A percentile compares a stretch with the other conserved stretches of the same genome.
Conservation (phyloP, 2,329 filamentous ascomycete genomes). For the Penicillium sp. region DNA sequence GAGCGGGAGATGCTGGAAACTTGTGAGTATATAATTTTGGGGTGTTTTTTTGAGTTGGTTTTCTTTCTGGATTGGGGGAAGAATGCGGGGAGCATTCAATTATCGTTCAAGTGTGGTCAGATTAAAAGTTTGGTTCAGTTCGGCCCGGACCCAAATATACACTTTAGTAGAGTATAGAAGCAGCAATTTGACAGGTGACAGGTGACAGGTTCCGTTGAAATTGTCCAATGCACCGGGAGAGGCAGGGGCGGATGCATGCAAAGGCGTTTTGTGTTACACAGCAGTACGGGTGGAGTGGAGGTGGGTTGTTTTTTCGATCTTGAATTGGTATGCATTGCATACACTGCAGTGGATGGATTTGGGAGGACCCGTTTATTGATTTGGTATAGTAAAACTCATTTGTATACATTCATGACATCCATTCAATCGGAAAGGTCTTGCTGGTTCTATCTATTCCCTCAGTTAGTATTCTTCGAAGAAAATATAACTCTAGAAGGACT, state of each 20-base stretch:
- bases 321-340: too few relatives aligned
- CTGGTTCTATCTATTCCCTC: background rate
- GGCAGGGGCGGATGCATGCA: background rate
- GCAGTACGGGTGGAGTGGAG: too few relatives aligned
- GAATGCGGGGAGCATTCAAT: background rate
- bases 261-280: background rate
- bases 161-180: background rate
- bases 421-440: background rate
- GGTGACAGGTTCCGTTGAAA: background rate
- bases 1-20: too few relatives aligned
- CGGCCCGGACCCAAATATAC: background rate
- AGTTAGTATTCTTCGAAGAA: background rate
- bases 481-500: background rate
- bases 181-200: background rate
- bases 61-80: background rate
- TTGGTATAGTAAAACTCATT: constrained; percentile 5
- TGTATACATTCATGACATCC: constrained; percentile 15
- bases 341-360: too few relatives aligned
- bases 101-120: background rate
- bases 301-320: too few relatives aligned
- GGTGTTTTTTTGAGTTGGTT: constrained; percentile 1
- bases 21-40: too few relatives aligned
- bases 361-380: background rate
- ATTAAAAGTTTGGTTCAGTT: constrained; percentile 5
- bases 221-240: background rate